Conservation (phyloP, 2,329 filamentous ascomycete genomes). For the Aspergillus persii region DNA sequence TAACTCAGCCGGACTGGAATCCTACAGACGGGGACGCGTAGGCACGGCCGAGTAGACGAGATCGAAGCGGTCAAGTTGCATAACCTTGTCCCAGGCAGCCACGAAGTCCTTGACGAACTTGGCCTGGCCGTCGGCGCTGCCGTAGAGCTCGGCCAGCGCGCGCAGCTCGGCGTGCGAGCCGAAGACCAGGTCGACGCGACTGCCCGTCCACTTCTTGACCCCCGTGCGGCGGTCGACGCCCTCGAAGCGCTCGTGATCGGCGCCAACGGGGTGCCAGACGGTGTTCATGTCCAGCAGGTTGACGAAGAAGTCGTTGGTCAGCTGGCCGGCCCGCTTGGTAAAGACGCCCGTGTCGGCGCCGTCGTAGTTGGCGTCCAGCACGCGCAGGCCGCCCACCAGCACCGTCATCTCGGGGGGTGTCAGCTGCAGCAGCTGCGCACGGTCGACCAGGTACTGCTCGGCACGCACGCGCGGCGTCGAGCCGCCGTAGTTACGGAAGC, state of each 20-base stretch:
- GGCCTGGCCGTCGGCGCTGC: slow-evolving; percentile 54
- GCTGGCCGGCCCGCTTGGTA: slow-evolving; percentile 63
- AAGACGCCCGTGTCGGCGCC: slow-evolving; percentile 66
- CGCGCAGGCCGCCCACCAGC: slow-evolving; percentile 69
- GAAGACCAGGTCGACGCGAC: slow-evolving; percentile 67
- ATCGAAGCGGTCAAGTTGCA: slow-evolving; percentile 71
- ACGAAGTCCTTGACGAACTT: slow-evolving; percentile 73
- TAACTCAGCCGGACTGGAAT: neutral
- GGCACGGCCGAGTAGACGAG: neutral
- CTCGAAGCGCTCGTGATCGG: slow-evolving; percentile 58
- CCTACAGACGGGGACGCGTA: neutral
- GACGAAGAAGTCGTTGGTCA: slow-evolving; percentile 80
- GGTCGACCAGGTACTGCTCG: slow-evolving; percentile 71
- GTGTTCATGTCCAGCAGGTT: slow-evolving; percentile 70
- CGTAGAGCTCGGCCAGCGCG: slow-evolving; percentile 69
- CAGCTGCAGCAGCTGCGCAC: slow-evolving; percentile 67
- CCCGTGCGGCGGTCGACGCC: slow-evolving; percentile 66
- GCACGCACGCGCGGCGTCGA: slow-evolving; percentile 59
- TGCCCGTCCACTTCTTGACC: slow-evolving; percentile 65
- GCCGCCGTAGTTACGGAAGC: slow-evolving; percentile 76
- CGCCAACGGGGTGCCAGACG: slow-evolving; percentile 55
- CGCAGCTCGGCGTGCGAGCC: slow-evolving; percentile 73
- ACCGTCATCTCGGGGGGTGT: slow-evolving; percentile 69
- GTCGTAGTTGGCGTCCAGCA: slow-evolving; percentile 68
- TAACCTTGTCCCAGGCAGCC: slow-evolving; percentile 69